Base-by-base conservation (phyloP, 1,139 yeast genomes). In the Kodamaea anthophila region DNA sequence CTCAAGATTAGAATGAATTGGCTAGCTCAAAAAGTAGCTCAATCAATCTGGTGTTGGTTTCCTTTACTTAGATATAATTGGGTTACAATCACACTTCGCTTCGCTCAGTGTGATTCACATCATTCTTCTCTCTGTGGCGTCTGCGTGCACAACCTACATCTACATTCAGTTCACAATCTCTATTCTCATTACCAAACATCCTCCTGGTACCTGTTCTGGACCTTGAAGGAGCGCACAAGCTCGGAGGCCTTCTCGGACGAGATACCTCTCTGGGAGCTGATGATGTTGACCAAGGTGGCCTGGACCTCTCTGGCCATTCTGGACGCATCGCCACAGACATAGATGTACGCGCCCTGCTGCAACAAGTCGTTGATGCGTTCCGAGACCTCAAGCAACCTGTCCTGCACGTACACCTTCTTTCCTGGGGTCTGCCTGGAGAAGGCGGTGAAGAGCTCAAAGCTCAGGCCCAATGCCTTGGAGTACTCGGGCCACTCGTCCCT, bases 231-330 rank as follows among this genome's bases (percentile, higher is more conserved):
- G 62, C 87, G 83, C 39, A 86, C 70, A 54, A 83, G 66, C 39
- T 82, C 93, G 37, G 76, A 73, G 12, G 95, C 96, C 44, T 75
- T 77, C 29, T 72, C 81, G 34, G 68, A 69, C 6, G 78, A 46
- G 29, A 87, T 56, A 13, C 58, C 67, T 44, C 81, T 70, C 45
- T 79, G 76, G 37, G 71, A 56, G 28, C 78, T 60, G 32, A 88
- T 56, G 36, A 91, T 78, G 40, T 70, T 66, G 14, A 70, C 68
- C 38, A 91, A 66, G 3, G 94, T 69, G 28, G 67, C 59, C 49
- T 84, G 91, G n/a, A 91, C 98, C 51, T 87, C 96, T 58, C 94
- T 80, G 3, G 98, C 96, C 98, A 91, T 91, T 46, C 74, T 77
- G 28, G 83, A 75, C 18, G 98, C 97, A 63, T 91, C 97, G 50